Percentiles rank a stretch among this genome's conserved stretches.
These are phyloP conservation scores for Megacollybia marginata DNA, from an alignment of 768 basidiomycete species.

Conservation along the genomic window DNA sequence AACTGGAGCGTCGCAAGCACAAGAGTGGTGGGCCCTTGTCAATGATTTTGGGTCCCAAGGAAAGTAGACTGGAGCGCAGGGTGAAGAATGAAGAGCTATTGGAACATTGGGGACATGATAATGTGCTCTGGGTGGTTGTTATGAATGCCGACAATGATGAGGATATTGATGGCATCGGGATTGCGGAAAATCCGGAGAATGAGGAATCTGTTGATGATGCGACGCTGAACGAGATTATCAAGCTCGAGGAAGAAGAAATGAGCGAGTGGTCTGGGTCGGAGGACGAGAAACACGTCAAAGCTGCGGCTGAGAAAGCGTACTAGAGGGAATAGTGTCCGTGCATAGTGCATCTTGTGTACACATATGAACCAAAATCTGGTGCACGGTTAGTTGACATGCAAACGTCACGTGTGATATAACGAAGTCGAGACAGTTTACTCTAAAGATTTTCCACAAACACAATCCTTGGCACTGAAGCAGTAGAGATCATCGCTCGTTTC, in stretches of 20 bases:
- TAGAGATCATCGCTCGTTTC: too few species aligned
- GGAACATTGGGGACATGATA: conserved; percentile 12
- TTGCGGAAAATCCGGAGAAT: conserved; percentile 2
- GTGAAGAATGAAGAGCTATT: conserved; percentile 14
- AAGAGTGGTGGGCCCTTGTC: background rate
- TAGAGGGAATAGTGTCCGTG: background rate
- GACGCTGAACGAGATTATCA: conserved; percentile 1
- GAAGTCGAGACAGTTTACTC: too few species aligned
- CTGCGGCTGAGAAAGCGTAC: background rate
- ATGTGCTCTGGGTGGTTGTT: conserved; percentile 16
- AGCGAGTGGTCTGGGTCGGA: background rate
- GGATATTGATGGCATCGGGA: conserved; percentile 12
- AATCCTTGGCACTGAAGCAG: too few species aligned
- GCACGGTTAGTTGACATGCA: too few species aligned
- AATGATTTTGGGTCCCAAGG: conserved; percentile 2
- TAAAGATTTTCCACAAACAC: too few species aligned
- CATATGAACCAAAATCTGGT: too few species aligned
- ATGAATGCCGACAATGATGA: conserved; percentile 14
- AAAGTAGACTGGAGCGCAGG: conserved; percentile 3
- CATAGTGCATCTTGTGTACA: background rate
- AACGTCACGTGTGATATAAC: too few species aligned
- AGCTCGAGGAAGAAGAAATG: conserved; percentile 2
- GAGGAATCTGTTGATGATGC: conserved; percentile 4
- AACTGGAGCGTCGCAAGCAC: conserved; percentile 1
- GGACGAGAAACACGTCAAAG: too few species aligned